A percentile compares a stretch with the other conserved stretches of the same genome.
These are phyloP conservation scores for Plasmodium ovale DNA, from an alignment of 169 alveolate genomes.

Conservation along the genomic window DNA sequence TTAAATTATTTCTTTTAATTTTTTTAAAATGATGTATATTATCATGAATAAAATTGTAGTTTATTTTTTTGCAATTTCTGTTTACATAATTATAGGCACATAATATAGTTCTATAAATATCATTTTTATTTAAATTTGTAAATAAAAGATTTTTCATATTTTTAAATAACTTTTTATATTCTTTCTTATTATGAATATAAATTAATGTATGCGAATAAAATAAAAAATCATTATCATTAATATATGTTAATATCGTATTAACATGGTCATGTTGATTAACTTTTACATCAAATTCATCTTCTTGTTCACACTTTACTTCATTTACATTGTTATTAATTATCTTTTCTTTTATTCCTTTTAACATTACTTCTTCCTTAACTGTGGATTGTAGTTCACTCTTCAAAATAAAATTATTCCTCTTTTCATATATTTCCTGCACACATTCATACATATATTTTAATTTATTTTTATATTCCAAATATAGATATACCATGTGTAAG, in stretches of 20 bases:
- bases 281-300: background rate
- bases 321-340: background rate
- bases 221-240: constrained; percentile 57
- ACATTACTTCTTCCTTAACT: no score
- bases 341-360: background rate
- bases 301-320: background rate
- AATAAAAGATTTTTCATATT: constrained; percentile 44
- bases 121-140: constrained; percentile 27
- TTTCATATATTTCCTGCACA: background rate
- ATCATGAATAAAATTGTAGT: constrained; percentile 40
- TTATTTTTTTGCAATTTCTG: background rate
- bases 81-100: constrained; percentile 35
- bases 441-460: constrained; percentile 10
- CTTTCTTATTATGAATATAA: constrained; percentile 40
- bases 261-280: constrained; percentile 6
- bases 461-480: constrained; percentile 27
- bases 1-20: background rate
- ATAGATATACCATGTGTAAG: constrained; percentile 36
- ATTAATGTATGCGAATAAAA: constrained; percentile 59
- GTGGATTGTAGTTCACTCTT: no score
- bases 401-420: no score
- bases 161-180: constrained; percentile 29
- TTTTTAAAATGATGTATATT: constrained; percentile 26
- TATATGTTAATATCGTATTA: constrained; percentile 17
- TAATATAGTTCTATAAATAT: constrained; percentile 31